phyloP scores from a whole-genome alignment of 2,329 filamentous ascomycete species.

The Xylaria multiplex region DNA sequence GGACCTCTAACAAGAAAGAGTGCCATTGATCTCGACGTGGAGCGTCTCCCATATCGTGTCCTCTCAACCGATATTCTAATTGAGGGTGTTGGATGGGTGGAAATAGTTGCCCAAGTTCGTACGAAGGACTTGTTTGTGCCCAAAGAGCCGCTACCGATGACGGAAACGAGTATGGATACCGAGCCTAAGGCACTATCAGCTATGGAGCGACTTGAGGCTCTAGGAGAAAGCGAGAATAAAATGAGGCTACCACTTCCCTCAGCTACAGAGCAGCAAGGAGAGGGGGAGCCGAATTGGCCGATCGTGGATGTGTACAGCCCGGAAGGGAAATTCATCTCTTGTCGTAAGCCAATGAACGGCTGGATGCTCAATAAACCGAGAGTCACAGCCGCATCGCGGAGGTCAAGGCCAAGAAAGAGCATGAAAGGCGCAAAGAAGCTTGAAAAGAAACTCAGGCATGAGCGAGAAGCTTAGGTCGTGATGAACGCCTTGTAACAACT shows the following conservation, averaged over 20 bases:
- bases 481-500: neutral
- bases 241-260: constrained; percentile 13
- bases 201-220: constrained; percentile 41
- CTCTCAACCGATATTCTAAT: constrained; percentile 86
- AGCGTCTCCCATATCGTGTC: constrained; percentile 80
- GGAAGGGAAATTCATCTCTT: constrained; percentile 80
- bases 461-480: constrained; percentile 27
- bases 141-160: constrained; percentile 34
- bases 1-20: constrained; percentile 75
- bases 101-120: constrained; percentile 84
- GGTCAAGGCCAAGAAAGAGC: constrained; percentile 70
- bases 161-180: constrained; percentile 28
- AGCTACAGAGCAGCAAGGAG: constrained; percentile 26
- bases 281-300: constrained; percentile 63
- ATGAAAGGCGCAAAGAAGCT: constrained; percentile 72
- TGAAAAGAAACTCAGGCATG: constrained; percentile 55
- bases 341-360: constrained; percentile 74
- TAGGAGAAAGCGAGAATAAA: constrained; percentile 27
- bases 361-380: constrained; percentile 71
- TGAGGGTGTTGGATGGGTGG: constrained; percentile 93
- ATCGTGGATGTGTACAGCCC: constrained; percentile 87
- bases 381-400: constrained; percentile 59
- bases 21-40: constrained; percentile 70
- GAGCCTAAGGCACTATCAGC: constrained; percentile 37
- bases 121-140: constrained; percentile 58